Evolutionary conservation across 2,329 filamentous ascomycete genomes (phyloP).

Genomic region (Colletotrichum sp.): DNA sequence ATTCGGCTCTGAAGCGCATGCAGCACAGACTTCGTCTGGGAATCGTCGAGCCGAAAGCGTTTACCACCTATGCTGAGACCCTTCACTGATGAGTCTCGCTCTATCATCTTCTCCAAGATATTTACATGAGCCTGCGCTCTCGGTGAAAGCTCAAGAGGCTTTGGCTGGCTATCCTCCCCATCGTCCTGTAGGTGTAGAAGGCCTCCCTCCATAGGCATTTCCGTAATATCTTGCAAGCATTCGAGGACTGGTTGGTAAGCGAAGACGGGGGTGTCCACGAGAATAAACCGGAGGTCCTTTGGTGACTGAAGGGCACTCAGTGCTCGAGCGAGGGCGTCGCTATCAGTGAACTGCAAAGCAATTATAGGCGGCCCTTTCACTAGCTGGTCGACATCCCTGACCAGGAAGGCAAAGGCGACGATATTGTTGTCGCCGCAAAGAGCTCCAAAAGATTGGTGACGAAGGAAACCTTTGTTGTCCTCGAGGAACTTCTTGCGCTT

Average conservation of each 20-base stretch:
- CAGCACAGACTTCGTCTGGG: slow-evolving; percentile 62
- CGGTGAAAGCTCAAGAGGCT: background rate
- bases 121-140: background rate
- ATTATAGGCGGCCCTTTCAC: slow-evolving; percentile 47
- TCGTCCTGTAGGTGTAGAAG: slow-evolving; percentile 30
- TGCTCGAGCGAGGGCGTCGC: slow-evolving; percentile 46
- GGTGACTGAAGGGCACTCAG: slow-evolving; percentile 46
- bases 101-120: background rate
- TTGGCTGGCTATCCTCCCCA: background rate
- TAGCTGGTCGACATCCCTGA: slow-evolving; percentile 55
- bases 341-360: slow-evolving; percentile 54
- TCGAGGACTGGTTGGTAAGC: slow-evolving; percentile 70
- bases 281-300: slow-evolving; percentile 48
- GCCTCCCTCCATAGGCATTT: slow-evolving; percentile 63
- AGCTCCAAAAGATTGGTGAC: slow-evolving; percentile 65
- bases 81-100: background rate
- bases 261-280: slow-evolving; percentile 70
- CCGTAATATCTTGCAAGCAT: slow-evolving; percentile 58
- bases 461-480: slow-evolving; percentile 54
- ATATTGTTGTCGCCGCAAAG: slow-evolving; percentile 56
- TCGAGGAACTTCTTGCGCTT: slow-evolving; percentile 49
- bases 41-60: slow-evolving; percentile 28
- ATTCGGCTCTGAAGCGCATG: slow-evolving; percentile 56
- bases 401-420: slow-evolving; percentile 63
- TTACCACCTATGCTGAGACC: background rate